A percentile compares a stretch with the other conserved stretches of the same genome.
These are phyloP conservation scores for Verticillium zaregamsianum DNA, from an alignment of 2,329 filamentous ascomycete genomes.

Conservation along the genomic window DNA sequence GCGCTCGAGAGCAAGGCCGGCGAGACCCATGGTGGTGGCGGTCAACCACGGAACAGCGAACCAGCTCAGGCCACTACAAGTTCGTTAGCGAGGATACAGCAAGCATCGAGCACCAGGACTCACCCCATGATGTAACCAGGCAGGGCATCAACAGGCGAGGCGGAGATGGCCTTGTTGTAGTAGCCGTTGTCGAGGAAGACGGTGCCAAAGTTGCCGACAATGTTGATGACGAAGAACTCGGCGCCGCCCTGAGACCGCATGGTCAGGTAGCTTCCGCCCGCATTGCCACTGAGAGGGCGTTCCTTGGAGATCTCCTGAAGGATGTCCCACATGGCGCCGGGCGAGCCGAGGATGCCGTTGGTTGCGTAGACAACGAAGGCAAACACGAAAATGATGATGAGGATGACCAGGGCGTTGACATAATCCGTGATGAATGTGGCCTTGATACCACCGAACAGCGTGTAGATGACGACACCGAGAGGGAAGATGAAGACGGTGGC, in stretches of 20 bases:
- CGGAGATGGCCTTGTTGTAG: conserved; percentile 92
- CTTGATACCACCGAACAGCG: conserved; percentile 74
- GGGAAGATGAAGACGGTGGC: conserved; percentile 84
- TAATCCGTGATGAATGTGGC: conserved; percentile 84
- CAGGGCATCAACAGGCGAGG: conserved; percentile 77
- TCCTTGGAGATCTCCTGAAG: conserved; percentile 62
- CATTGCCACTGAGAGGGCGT: conserved; percentile 78
- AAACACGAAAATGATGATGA: conserved; percentile 84
- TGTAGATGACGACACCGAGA: conserved; percentile 72
- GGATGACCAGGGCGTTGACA: conserved; percentile 77
- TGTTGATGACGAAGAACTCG: conserved; percentile 90
- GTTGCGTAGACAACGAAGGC: conserved; percentile 78
- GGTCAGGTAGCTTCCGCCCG: conserved; percentile 77
- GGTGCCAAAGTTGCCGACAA: conserved; percentile 75
- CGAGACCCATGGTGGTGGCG: conserved; percentile 83
- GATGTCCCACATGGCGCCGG: conserved; percentile 72
- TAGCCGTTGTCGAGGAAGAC: conserved; percentile 87
- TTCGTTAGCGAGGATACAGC: not conserved
- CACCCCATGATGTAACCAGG: conserved; percentile 79
- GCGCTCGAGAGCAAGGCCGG: conserved; percentile 74
- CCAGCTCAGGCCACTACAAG: conserved; percentile 65
- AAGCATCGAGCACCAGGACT: not conserved
- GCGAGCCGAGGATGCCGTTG: conserved; percentile 67
- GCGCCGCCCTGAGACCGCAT: conserved; percentile 78
- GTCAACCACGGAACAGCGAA: conserved; percentile 91